phyloP scores from a whole-genome alignment of 2,329 filamentous ascomycete genomes.

The Zelopaecilomyces penicillatus region DNA sequence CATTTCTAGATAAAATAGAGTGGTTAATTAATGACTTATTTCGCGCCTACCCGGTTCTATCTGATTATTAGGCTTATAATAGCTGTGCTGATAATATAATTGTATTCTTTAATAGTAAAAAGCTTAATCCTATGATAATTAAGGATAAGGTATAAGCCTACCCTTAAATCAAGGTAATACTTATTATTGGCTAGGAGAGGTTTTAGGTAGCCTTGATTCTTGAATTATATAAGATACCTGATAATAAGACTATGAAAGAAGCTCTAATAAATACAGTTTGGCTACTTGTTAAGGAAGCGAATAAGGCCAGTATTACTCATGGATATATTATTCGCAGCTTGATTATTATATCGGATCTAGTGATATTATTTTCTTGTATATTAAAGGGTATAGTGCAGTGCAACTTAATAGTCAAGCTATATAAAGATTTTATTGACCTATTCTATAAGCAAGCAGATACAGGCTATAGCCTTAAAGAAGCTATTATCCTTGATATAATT shows the following conservation, averaged over 20 bases:
- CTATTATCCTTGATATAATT: conserved; percentile 11
- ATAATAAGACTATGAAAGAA: conserved; percentile 12
- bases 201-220: conserved; percentile 41
- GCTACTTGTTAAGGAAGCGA: conserved; percentile 33
- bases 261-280: conserved; percentile 34
- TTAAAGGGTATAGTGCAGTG: conserved; percentile 40
- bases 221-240: conserved; percentile 29
- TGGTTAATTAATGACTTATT: conserved; percentile 30
- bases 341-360: conserved; percentile 28
- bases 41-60: conserved; percentile 23
- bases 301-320: conserved; percentile 35
- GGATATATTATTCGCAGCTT: conserved; percentile 35
- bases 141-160: conserved; percentile 24
- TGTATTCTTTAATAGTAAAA: conserved; percentile 32
- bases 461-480: conserved; percentile 17
- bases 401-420: conserved; percentile 28
- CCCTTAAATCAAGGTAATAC: conserved; percentile 18
- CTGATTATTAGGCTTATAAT: conserved; percentile 25
- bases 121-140: conserved; percentile 31
- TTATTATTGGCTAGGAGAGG: conserved; percentile 34
- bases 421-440: conserved; percentile 33
- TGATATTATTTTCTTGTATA: conserved; percentile 35
- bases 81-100: conserved; percentile 33
- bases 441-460: conserved; percentile 26
- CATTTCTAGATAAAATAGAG: conserved; percentile 26